Evolutionary conservation across 257 asterid genomes (phyloP).

Genomic region (Knoxia roxburghii): DNA sequence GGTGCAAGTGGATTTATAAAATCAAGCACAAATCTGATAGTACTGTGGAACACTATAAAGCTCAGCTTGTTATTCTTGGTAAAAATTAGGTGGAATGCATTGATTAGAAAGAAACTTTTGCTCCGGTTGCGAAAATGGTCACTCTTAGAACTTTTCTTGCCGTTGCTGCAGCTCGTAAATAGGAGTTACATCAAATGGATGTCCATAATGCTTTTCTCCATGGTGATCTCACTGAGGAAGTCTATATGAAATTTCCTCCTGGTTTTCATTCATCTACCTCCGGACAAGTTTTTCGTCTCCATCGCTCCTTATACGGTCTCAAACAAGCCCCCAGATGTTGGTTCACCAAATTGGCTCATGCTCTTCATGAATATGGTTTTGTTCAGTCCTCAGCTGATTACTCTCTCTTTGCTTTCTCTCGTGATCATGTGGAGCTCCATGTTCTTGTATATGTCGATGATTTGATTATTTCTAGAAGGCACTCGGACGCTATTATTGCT

Average conservation of each 20-base stretch:
- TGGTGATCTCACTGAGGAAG: background rate
- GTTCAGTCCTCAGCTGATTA: background rate
- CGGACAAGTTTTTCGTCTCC: background rate
- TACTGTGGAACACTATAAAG: background rate
- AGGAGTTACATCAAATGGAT: conserved; percentile 1
- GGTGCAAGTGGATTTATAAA: background rate
- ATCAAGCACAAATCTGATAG: background rate
- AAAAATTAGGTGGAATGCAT: background rate
- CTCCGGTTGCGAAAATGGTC: no score
- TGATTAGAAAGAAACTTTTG: background rate
- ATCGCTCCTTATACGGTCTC: background rate
- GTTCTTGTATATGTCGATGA: background rate
- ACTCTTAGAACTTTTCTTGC: background rate
- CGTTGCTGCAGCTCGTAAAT: background rate
- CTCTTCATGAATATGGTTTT: background rate
- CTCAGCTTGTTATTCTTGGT: background rate
- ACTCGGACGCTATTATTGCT: background rate
- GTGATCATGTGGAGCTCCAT: background rate
- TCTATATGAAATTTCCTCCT: background rate
- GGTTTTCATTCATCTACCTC: background rate
- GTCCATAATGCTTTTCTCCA: background rate
- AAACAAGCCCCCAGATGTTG: conserved; percentile 2
- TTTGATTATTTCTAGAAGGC: background rate
- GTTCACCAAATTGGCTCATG: background rate
- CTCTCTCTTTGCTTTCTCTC: background rate